Evolutionary conservation across 2,329 filamentous ascomycete genomes (phyloP).

Genomic region (Setomelanomma holmii): DNA sequence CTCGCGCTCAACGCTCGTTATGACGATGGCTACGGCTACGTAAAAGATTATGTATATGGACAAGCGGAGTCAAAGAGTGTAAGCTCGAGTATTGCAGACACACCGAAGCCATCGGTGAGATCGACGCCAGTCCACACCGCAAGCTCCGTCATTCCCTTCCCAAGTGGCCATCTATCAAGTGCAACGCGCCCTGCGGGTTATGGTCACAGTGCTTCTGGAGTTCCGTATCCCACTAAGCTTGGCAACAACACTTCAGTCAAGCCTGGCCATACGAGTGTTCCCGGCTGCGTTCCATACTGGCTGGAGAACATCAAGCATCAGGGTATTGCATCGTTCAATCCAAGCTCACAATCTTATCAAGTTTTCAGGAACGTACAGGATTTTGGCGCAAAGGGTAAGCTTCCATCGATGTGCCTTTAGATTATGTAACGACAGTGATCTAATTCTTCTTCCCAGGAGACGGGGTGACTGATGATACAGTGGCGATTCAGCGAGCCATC

Average conservation of each 20-base stretch:
- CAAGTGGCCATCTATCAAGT: background rate
- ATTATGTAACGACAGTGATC: too few species aligned
- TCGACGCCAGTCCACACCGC: background rate
- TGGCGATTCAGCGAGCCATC: slow-evolving; percentile 59
- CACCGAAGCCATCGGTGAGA: background rate
- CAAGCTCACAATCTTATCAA: slow-evolving; percentile 47
- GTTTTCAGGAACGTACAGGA: slow-evolving; percentile 54
- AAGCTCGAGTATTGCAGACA: background rate
- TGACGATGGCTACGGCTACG: slow-evolving; percentile 3
- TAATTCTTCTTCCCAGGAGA: slow-evolving; percentile 19
- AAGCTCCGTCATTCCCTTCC: background rate
- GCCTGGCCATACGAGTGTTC: slow-evolving; percentile 16
- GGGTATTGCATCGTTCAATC: slow-evolving; percentile 49
- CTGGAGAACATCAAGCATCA: slow-evolving; percentile 52
- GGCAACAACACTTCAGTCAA: slow-evolving; percentile 13
- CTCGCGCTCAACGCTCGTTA: slow-evolving; percentile 23
- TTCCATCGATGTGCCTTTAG: too few species aligned
- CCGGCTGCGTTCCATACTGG: slow-evolving; percentile 48
- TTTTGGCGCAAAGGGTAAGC: slow-evolving; percentile 45
- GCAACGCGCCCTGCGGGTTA: slow-evolving; percentile 4
- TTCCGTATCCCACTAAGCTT: slow-evolving; percentile 13
- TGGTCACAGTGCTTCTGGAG: slow-evolving; percentile 14
- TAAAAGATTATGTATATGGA: background rate
- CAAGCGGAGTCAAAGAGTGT: background rate
- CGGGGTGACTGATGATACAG: slow-evolving; percentile 55